Conservation (phyloP, 2,329 filamentous ascomycete genomes). For the Cladosporium phlei region DNA sequence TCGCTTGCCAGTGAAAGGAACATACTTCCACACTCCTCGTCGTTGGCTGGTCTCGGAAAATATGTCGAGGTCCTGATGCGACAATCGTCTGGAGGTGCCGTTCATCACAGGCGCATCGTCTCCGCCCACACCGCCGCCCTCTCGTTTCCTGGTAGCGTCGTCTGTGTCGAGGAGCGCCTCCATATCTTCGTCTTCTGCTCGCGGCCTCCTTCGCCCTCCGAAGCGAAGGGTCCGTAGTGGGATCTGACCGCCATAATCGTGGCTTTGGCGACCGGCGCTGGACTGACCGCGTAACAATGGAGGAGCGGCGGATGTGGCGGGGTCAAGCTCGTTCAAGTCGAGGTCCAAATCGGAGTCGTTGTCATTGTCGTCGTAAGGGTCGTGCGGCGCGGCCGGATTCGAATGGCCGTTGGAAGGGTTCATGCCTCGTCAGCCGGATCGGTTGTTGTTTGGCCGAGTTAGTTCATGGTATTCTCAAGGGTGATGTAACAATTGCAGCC, state of each 20-base stretch:
- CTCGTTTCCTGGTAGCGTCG: constrained; percentile 33
- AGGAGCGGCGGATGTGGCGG: constrained; percentile 33
- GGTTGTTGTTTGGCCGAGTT: too few species aligned
- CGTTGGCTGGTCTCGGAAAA: constrained; percentile 30
- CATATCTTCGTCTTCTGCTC: constrained; percentile 57
- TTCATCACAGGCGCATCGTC: constrained; percentile 71
- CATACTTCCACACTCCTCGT: constrained; percentile 25
- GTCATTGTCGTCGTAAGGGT: constrained; percentile 53
- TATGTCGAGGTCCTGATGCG: constrained; percentile 14
- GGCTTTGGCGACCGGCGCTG: constrained; percentile 19
- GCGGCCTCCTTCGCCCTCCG: constrained; percentile 39
- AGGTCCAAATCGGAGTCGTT: constrained; percentile 70
- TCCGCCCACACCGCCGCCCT: constrained; percentile 3
- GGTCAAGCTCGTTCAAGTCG: constrained; percentile 75
- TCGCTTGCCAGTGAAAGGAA: constrained; percentile 23
- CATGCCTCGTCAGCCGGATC: constrained; percentile 45
- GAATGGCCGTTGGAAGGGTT: constrained; percentile 41
- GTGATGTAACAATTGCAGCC: too few species aligned
- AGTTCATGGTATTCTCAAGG: constrained; percentile 1
- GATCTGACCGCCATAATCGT: constrained; percentile 53
- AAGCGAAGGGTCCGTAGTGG: constrained; percentile 60
- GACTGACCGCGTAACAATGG: constrained; percentile 26
- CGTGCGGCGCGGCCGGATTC: constrained; percentile 59
- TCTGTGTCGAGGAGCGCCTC: constrained; percentile 56
- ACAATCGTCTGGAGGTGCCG: constrained; percentile 15